phyloP scores from a whole-genome alignment of 202 grass and related monocot genomes.

The Hordeum pubiflorum region DNA sequence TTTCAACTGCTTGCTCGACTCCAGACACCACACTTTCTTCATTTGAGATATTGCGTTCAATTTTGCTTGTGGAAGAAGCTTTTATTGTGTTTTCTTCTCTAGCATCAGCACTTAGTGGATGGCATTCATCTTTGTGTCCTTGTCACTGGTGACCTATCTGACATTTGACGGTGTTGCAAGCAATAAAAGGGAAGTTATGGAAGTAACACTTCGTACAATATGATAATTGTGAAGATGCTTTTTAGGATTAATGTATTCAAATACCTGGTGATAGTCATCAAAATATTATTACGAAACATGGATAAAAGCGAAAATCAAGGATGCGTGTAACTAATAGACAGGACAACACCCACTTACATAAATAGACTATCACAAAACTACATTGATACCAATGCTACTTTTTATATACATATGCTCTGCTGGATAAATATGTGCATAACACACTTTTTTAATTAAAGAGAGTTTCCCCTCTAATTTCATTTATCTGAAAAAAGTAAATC shows the following conservation, averaged over 20 bases:
- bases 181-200: constrained; percentile 12
- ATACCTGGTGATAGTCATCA: not conserved
- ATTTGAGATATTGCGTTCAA: not conserved
- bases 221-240: not conserved
- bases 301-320: not conserved
- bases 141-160: constrained; percentile 55
- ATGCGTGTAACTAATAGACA: not conserved
- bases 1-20: not conserved
- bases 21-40: constrained; percentile 15
- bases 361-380: not conserved
- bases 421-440: not conserved
- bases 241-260: constrained; percentile 3
- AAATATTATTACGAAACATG: not conserved
- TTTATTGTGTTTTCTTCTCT: not conserved
- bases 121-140: constrained; percentile 57
- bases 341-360: not conserved
- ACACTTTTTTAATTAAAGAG: too few relatives aligned
- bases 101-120: not conserved
- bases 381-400: not conserved
- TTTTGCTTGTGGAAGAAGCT: not conserved
- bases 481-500: not conserved
- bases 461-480: too few relatives aligned
- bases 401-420: constrained; percentile 2
- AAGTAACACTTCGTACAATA: constrained; percentile 4
- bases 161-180: constrained; percentile 48